Percentiles rank a stretch among this genome's conserved stretches.
phyloP scores from a whole-genome alignment of 1,284 basidiomycete genomes.

The Apiotrichum brassicae region DNA sequence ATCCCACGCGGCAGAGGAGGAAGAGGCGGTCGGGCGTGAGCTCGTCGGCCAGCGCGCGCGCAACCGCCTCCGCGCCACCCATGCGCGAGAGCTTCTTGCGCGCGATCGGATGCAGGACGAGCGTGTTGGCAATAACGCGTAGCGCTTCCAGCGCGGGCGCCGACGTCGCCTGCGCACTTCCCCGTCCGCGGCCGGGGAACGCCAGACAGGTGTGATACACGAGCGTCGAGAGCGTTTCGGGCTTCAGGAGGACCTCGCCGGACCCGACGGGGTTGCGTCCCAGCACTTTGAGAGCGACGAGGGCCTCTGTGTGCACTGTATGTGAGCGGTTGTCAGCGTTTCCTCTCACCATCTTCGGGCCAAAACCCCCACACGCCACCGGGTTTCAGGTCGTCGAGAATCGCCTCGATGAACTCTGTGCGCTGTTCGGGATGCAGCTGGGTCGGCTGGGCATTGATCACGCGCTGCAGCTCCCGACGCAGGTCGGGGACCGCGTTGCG shows the following conservation, averaged over 20 bases:
- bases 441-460: conserved; percentile 39
- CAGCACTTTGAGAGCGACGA: conserved; percentile 67
- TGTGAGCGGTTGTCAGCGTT: conserved; percentile 1
- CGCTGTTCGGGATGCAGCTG: conserved; percentile 46
- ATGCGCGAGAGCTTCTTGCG: conserved; percentile 21
- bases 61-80: conserved; percentile 25
- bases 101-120: conserved; percentile 30
- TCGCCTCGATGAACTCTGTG: conserved; percentile 51
- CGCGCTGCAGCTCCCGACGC: conserved; percentile 6
- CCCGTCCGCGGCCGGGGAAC: conserved; percentile 4
- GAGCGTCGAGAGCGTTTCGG: conserved; percentile 22
- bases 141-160: conserved; percentile 26
- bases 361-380: conserved; percentile 45
- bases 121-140: conserved; percentile 33
- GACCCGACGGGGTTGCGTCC: conserved; percentile 67
- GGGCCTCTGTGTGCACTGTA: conserved; percentile 47
- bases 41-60: conserved; percentile 24
- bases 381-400: conserved; percentile 58
- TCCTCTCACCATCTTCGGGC: conserved; percentile 24
- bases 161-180: not conserved
- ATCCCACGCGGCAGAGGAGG: conserved; percentile 37
- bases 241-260: conserved; percentile 52
- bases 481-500: not conserved
- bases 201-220: conserved; percentile 32
- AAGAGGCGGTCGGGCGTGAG: conserved; percentile 29